Conservation (phyloP, 164 flowering plant species). For the Amborella trichopoda region DNA sequence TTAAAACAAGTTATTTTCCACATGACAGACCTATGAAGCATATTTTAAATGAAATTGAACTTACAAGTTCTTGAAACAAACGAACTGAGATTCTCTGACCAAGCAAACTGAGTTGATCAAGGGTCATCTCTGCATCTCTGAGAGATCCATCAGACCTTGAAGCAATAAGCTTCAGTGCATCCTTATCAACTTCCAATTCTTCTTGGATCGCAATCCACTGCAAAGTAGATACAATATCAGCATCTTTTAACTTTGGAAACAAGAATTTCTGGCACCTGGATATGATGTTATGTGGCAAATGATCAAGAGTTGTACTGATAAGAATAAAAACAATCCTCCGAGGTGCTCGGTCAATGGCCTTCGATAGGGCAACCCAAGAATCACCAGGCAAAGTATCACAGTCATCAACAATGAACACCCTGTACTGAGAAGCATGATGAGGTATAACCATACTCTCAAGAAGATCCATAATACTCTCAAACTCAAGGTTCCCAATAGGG, state of each 20-base stretch:
- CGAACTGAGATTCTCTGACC: conserved; percentile 80
- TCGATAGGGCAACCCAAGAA: conserved; percentile 90
- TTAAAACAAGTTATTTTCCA: neutral
- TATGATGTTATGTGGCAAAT: conserved; percentile 78
- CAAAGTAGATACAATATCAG: conserved; percentile 71
- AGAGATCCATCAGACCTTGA: conserved; percentile 95
- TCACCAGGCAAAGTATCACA: conserved; percentile 79
- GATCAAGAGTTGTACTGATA: conserved; percentile 75
- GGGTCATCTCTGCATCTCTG: conserved; percentile 97
- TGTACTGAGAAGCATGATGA: conserved; percentile 43
- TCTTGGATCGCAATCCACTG: conserved; percentile 85
- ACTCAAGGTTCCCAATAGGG: conserved; percentile 67
- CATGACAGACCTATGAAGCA: neutral
- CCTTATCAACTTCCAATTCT: conserved; percentile 72
- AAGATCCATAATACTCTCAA: conserved; percentile 57
- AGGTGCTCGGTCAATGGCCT: conserved; percentile 91
- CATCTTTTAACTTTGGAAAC: conserved; percentile 93
- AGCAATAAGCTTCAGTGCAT: conserved; percentile 88
- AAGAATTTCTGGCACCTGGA: conserved; percentile 97
- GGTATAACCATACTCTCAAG: conserved; percentile 52
- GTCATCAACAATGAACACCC: conserved; percentile 82
- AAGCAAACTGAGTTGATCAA: conserved; percentile 93
- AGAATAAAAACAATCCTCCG: conserved; percentile 79
- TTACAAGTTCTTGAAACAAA: conserved; percentile 91
- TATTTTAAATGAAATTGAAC: conserved; percentile 14